Evolutionary conservation across 495 filamentous ascomycete genomes (phyloP).

Genomic region (Aspergillus mulundensis): DNA sequence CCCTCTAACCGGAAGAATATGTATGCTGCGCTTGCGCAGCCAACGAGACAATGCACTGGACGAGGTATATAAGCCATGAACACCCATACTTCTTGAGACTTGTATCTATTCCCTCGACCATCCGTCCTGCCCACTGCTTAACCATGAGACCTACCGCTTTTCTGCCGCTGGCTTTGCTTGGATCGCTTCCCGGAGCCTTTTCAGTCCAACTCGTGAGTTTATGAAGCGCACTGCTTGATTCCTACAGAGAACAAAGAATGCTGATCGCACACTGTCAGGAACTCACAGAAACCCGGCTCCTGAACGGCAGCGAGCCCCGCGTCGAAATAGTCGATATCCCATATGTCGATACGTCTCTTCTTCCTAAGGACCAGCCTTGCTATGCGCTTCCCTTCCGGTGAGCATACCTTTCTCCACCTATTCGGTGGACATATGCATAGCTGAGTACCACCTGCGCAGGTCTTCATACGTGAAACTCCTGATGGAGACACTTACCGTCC

Average conservation of each 20-base stretch:
- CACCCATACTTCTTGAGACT: too few relatives aligned
- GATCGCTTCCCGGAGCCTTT: neutral
- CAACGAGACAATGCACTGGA: neutral
- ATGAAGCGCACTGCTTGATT: neutral
- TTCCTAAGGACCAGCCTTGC: slow-evolving; percentile 3
- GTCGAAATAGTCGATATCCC: neutral
- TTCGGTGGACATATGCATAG: too few relatives aligned
- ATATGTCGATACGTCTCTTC: neutral
- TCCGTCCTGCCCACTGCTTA: too few relatives aligned
- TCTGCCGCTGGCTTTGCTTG: neutral
- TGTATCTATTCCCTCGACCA: neutral
- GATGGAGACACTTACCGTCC: neutral
- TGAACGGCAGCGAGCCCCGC: neutral
- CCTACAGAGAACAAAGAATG: too few relatives aligned
- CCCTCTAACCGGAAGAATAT: neutral
- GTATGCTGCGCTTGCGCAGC: neutral
- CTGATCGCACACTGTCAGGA: too few relatives aligned
- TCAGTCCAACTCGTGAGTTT: neutral
- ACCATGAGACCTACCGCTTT: neutral
- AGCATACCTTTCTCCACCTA: too few relatives aligned
- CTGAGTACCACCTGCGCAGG: too few relatives aligned
- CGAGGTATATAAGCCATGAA: neutral
- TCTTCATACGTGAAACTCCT: neutral
- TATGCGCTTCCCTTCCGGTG: neutral
- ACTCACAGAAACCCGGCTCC: neutral